Evolutionary conservation across 257 asterid genomes (phyloP).

Genomic region (Solanum piurae): DNA sequence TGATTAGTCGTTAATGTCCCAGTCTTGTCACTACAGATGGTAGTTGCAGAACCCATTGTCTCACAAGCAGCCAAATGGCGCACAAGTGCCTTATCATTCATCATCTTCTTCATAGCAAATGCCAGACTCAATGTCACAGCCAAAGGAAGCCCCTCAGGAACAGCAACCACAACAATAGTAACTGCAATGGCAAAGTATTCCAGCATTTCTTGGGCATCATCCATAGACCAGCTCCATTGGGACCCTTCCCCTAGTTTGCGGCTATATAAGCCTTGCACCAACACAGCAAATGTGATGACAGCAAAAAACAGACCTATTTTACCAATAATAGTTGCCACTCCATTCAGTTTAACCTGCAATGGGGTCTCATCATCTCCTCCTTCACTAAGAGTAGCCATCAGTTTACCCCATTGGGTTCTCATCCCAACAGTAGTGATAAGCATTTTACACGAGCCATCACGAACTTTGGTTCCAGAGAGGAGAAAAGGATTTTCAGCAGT

Average conservation of each 20-base stretch:
- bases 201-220: slow-evolving; percentile 71
- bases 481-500: slow-evolving; percentile 66
- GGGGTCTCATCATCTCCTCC: slow-evolving; percentile 97
- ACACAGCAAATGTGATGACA: slow-evolving; percentile 70
- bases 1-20: slow-evolving; percentile 87
- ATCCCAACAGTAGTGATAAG: slow-evolving; percentile 83
- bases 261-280: slow-evolving; percentile 60
- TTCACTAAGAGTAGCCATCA: slow-evolving; percentile 85
- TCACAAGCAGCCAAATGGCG: slow-evolving; percentile 93
- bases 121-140: slow-evolving; percentile 94
- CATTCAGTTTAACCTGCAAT: slow-evolving; percentile 77
- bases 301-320: slow-evolving; percentile 85
- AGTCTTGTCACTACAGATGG: slow-evolving; percentile 91
- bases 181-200: slow-evolving; percentile 92
- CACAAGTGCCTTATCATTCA: slow-evolving; percentile 90
- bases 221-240: slow-evolving; percentile 59
- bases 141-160: slow-evolving; percentile 90
- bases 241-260: slow-evolving; percentile 45
- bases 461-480: slow-evolving; percentile 83
- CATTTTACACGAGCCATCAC: slow-evolving; percentile 90
- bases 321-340: slow-evolving; percentile 85
- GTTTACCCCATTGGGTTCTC: slow-evolving; percentile 95
- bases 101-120: slow-evolving; percentile 94
- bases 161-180: slow-evolving; percentile 93
- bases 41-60: slow-evolving; percentile 95